phyloP scores from a whole-genome alignment of 371 early-diverging fungal genomes.

The Mucor sp. region DNA sequence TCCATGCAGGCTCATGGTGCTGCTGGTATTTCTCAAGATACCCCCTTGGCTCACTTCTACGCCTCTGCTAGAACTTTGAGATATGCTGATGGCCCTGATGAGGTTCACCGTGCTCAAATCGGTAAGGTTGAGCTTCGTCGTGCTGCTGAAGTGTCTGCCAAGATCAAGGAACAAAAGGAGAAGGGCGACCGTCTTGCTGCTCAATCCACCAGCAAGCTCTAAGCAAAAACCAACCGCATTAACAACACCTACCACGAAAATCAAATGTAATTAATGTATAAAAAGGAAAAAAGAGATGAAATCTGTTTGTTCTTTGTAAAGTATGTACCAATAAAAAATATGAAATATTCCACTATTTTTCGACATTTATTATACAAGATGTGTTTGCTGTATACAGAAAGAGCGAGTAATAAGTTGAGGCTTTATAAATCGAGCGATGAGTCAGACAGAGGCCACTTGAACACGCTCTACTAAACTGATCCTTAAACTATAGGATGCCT shows the following conservation, averaged over 20 bases:
- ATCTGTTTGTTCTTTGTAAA: neutral
- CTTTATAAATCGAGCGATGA: too few species aligned
- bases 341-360: neutral
- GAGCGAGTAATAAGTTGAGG: too few species aligned
- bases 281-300: neutral
- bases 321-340: neutral
- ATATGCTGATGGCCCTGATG: conserved; percentile 83
- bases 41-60: conserved; percentile 83
- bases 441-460: too few species aligned
- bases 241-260: neutral
- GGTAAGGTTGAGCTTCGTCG: conserved; percentile 53
- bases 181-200: conserved; percentile 27
- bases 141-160: conserved; percentile 36
- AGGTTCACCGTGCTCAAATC: conserved; percentile 38
- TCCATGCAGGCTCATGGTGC: conserved; percentile 95
- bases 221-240: neutral
- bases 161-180: conserved; percentile 38
- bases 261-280: neutral
- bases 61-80: conserved; percentile 85
- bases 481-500: too few species aligned
- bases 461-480: neutral
- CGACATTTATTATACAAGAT: too few species aligned
- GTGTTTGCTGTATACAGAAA: too few species aligned
- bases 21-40: conserved; percentile 86
- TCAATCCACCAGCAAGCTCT: conserved; percentile 14